Evolutionary conservation across 495 filamentous ascomycete genomes (phyloP), one percentile per base, ranked within the genome.

Genomic region (Penicillium angulare): DNA sequence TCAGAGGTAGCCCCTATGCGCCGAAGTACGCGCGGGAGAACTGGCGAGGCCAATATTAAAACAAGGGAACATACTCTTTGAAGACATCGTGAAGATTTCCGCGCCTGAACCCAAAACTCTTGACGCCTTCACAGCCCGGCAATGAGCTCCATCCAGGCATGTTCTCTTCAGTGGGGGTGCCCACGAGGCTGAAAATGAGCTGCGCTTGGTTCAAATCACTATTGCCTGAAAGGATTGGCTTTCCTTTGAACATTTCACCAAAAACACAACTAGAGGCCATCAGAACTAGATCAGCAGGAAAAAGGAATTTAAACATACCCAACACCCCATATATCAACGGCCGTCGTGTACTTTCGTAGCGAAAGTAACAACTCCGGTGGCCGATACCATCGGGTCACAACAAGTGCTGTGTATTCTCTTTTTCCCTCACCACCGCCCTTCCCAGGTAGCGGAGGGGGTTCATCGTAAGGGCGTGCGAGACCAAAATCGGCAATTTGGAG

Each of bases 401-500:
- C 93, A 16, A 97, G 75, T 22, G 85, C 88, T 7, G 93, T 99
- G 69, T 97, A 99, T 43, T 97, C 92, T 61, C 92, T 80, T 48
- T 77, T 81, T 5, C 90, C 91, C 49, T 92, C 87, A 17, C 95
- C 92, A 20, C 86, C 88, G 22, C 93, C 92, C 48, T 79, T 78
- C 7, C 92, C 91, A 27, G 84, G 76, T 42, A 86, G 79, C 10
- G 93, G 93, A 29, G 87, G 80, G 0, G 80, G 79, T 57, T 95
- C 93, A 55, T 97, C 90, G 57, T 92, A 99, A 51, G 95, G 90
- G 57, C 93, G 80, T 27, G 93, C 93, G 27, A 99, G 77, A 39
- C 93, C 93, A 59, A 99, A 99, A 73, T 99, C 93, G 23, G 91
- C 93, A 68, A 99, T 97, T 63, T 96, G 91, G 39, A 99, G 81